Conservation (phyloP, 768 basidiomycete genomes). For the Amanita polypyramis region DNA sequence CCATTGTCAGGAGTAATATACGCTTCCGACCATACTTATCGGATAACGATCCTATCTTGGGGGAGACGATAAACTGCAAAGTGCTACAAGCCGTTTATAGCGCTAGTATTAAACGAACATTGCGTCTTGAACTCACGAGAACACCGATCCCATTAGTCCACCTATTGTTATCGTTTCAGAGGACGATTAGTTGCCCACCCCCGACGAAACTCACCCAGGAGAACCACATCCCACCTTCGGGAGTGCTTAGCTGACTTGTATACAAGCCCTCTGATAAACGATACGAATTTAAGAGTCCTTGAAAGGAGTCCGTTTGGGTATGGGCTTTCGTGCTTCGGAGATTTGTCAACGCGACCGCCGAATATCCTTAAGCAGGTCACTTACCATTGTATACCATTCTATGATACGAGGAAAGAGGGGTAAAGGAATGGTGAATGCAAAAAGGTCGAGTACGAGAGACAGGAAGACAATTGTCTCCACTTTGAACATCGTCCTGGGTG, state of each 20-base stretch:
- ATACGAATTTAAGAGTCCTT: constrained; percentile 57
- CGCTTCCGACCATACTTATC: constrained; percentile 86
- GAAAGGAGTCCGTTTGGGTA: constrained; percentile 65
- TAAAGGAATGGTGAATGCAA: constrained; percentile 90
- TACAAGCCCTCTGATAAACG: constrained; percentile 53
- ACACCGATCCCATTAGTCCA: constrained; percentile 88
- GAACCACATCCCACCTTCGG: constrained; percentile 86
- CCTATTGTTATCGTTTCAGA: constrained; percentile 26
- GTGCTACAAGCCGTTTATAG: constrained; percentile 31
- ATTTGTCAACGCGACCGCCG: constrained; percentile 2
- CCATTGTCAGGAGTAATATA: constrained; percentile 78
- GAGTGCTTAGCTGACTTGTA: constrained; percentile 51
- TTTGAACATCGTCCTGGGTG: constrained; percentile 35
- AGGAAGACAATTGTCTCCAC: constrained; percentile 82
- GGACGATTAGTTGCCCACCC: neutral
- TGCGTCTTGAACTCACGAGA: constrained; percentile 57
- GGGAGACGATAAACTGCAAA: constrained; percentile 77
- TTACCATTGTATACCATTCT: constrained; percentile 77
- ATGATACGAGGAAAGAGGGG: constrained; percentile 97
- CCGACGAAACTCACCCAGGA: constrained; percentile 52
- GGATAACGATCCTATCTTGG: constrained; percentile 71
- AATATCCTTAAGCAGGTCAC: constrained; percentile 13
- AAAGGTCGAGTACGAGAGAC: constrained; percentile 82
- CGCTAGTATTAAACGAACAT: neutral
- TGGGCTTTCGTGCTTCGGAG: constrained; percentile 54